A percentile compares a stretch with the other conserved stretches of the same genome.
These are phyloP conservation scores for Endogone sp. DNA, from an alignment of 192 early-diverging fungal genomes.

Conservation along the genomic window DNA sequence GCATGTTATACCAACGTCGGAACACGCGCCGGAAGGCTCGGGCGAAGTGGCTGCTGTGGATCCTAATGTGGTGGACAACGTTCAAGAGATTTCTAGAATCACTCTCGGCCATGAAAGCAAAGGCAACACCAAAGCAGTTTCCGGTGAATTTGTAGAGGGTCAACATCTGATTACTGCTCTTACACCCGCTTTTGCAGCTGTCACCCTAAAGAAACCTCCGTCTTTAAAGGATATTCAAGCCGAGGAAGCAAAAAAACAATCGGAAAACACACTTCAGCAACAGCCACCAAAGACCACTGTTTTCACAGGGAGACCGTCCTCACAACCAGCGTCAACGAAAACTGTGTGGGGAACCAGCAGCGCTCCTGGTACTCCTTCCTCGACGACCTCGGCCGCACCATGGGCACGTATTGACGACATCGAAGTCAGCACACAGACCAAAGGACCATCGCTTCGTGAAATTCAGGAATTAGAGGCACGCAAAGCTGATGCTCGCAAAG, in stretches of 20 bases:
- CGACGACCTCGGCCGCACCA: constrained; percentile 33
- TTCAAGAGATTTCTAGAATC: background rate
- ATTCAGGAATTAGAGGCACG: constrained; percentile 59
- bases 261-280: constrained; percentile 26
- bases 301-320: background rate
- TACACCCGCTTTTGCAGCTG: background rate
- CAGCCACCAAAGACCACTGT: constrained; percentile 7
- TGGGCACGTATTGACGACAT: background rate
- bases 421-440: constrained; percentile 7
- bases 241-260: constrained; percentile 36
- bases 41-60: background rate
- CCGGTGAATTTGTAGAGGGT: background rate
- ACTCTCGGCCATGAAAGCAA: background rate
- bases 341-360: constrained; percentile 6
- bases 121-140: background rate
- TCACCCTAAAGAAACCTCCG: constrained; percentile 17
- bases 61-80: background rate
- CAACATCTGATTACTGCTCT: background rate
- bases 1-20: background rate
- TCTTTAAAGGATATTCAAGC: constrained; percentile 42
- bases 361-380: background rate
- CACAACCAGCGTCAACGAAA: constrained; percentile 2
- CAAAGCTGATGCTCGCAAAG: constrained; percentile 9
- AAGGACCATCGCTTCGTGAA: constrained; percentile 51
- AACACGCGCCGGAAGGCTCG: background rate